phyloP scores from a whole-genome alignment of 441 rosid genomes.

The Syzygium syzygioides region DNA sequence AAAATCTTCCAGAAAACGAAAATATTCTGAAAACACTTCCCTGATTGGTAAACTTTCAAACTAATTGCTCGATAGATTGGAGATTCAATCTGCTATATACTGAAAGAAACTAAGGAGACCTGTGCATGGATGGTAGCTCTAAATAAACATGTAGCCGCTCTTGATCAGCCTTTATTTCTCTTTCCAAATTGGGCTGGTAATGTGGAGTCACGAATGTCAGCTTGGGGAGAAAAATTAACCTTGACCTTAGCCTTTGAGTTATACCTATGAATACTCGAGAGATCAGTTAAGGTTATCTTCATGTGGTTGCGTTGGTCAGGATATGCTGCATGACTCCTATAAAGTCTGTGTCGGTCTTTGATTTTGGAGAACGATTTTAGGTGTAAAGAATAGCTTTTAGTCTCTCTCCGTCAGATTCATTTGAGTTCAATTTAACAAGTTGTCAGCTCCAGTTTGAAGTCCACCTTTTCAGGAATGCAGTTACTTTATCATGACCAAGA shows the following conservation, averaged over 20 bases:
- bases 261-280: not conserved
- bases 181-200: not conserved
- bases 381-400: not conserved
- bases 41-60: not conserved
- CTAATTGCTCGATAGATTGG: not conserved
- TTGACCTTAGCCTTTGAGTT: not conserved
- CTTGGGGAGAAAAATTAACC: not conserved
- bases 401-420: not conserved
- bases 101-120: not conserved
- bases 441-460: not conserved
- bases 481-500: not conserved
- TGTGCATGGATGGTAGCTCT: not conserved
- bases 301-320: not conserved
- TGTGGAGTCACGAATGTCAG: not conserved
- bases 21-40: not conserved
- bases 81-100: not conserved
- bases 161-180: not conserved
- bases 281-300: not conserved
- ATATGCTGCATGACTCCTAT: not conserved
- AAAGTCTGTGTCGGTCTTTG: not conserved
- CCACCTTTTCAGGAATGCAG: not conserved
- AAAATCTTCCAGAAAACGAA: not conserved
- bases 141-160: not conserved
- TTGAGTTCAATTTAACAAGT: not conserved
- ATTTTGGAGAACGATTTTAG: not conserved